phyloP scores from a whole-genome alignment of 2,329 filamentous ascomycete genomes.

The Arthroderma uncinatum region DNA sequence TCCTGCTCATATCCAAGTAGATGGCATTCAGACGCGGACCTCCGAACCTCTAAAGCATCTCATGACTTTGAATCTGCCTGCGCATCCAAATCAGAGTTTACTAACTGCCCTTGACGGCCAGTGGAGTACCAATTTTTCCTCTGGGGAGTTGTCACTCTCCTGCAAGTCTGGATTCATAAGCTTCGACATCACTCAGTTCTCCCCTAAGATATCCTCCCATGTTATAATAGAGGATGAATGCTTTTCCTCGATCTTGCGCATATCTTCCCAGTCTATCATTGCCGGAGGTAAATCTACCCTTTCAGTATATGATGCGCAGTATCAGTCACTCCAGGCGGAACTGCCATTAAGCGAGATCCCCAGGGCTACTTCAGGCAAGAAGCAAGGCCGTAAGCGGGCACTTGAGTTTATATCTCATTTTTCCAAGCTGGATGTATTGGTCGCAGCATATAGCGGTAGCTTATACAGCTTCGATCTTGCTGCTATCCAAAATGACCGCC shows the following conservation, averaged over 20 bases:
- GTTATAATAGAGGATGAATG: conserved; percentile 28
- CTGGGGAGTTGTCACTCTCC: conserved; percentile 31
- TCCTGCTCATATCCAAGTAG: conserved; percentile 19
- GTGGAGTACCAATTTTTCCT: conserved; percentile 33
- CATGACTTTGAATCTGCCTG: conserved; percentile 27
- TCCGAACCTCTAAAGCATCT: conserved; percentile 29
- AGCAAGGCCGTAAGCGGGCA: conserved; percentile 17
- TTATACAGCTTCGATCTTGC: conserved; percentile 37
- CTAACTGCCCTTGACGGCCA: conserved; percentile 21
- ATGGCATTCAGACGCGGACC: conserved; percentile 19
- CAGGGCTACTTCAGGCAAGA: conserved; percentile 17
- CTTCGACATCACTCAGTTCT: conserved; percentile 35
- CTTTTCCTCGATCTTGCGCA: conserved; percentile 34
- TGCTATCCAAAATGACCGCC: conserved; percentile 21
- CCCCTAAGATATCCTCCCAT: conserved; percentile 28
- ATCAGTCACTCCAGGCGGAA: conserved; percentile 36
- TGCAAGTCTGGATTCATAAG: conserved; percentile 32
- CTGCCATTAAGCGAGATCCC: conserved; percentile 26
- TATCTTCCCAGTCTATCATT: conserved; percentile 34
- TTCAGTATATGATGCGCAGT: conserved; percentile 38
- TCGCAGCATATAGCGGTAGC: conserved; percentile 32
- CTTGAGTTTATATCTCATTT: conserved; percentile 35
- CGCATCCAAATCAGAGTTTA: conserved; percentile 20
- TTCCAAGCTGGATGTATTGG: conserved; percentile 32
- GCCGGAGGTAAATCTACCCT: conserved; percentile 33